Base-by-base conservation (phyloP, 164 flowering plant genomes). In the Nelumbo lutea region DNA sequence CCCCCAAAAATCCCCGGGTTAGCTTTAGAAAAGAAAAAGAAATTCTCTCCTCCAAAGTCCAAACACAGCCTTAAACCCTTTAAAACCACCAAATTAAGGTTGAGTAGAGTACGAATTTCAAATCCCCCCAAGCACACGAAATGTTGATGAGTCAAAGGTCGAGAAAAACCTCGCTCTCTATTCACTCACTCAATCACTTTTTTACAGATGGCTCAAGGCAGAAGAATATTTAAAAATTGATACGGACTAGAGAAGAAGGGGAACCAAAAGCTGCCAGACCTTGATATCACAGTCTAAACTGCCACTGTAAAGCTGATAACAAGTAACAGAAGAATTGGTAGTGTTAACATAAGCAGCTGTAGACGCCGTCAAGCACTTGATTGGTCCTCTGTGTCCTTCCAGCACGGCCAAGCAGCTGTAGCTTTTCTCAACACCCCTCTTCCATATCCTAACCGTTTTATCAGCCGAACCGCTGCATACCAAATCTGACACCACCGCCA, bases 391-490 rank as follows among this genome's bases (percentile, higher is more conserved):
- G 55, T 94, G 98, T 71, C 97, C 98, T 78, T 88, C 89, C 70
- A 94, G 60, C 7, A 94, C 84, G 10, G 83, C 88, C 78, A 90
- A 71, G 66, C 97, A 91, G 13, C 76, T 68, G 70, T 83, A 85
- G 53, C 68, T 64, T 13, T 73, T 52, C 13, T 70, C 85, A 68
- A 11, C 43, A n/a, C 81, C 79, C 62, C 83, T 83, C 60, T 70
- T 72, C 98, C 98, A 94, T 15, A 94, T 73, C 72, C 97, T 83
- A 0, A 94, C 76, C 0, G 90, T 94, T 58, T 77, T 79, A 67
- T 91, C 98, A 9, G 96, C 95, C 0, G 98, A 94, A 27, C 98
- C 98, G 74, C 97, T 91, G 46, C 76, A 85, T 5, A 94, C 61
- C 72, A 91, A 68, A 52, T 83, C 87, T 3, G 71, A 70, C 57